phyloP scores from a whole-genome alignment of 2,329 filamentous ascomycete species.

The Paecilomyces sp. region DNA sequence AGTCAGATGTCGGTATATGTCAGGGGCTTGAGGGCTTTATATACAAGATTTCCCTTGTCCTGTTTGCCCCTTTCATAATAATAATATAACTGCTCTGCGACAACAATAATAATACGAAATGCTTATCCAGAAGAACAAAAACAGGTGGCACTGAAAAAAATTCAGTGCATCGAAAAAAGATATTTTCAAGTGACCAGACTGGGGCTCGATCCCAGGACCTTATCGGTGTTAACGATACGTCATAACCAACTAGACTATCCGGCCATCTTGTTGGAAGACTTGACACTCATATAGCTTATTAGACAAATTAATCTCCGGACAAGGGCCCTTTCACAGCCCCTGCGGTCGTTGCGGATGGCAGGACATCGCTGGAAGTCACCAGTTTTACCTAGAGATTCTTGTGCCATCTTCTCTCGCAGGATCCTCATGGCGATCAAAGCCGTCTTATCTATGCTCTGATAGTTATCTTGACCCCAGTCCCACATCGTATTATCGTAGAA shows the following conservation, averaged over 20 bases:
- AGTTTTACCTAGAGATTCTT: constrained; percentile 47
- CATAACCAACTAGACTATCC: constrained; percentile 13
- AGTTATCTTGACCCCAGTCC: constrained; percentile 31
- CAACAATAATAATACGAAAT: too few species aligned
- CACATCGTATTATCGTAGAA: constrained; percentile 40
- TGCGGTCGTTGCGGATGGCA: too few species aligned
- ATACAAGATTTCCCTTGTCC: too few species aligned
- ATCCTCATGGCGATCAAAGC: constrained; percentile 55
- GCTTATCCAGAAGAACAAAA: too few species aligned
- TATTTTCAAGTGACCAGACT: not conserved
- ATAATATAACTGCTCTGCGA: too few species aligned
- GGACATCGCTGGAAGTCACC: constrained; percentile 40
- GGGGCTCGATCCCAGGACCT: constrained; percentile 10
- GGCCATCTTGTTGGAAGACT: constrained; percentile 1
- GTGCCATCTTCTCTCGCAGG: constrained; percentile 51
- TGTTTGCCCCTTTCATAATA: too few species aligned
- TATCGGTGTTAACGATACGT: constrained; percentile 14
- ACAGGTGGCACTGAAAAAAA: too few species aligned
- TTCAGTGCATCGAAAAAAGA: too few species aligned
- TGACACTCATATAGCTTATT: too few species aligned
- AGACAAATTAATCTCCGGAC: constrained; percentile 9
- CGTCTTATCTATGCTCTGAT: constrained; percentile 54
- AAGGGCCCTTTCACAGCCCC: too few species aligned
- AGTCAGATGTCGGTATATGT: too few species aligned
- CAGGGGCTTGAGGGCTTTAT: too few species aligned